Evolutionary conservation across 805 yeast genomes (phyloP).

Genomic region (Candida arabinofermentans): DNA sequence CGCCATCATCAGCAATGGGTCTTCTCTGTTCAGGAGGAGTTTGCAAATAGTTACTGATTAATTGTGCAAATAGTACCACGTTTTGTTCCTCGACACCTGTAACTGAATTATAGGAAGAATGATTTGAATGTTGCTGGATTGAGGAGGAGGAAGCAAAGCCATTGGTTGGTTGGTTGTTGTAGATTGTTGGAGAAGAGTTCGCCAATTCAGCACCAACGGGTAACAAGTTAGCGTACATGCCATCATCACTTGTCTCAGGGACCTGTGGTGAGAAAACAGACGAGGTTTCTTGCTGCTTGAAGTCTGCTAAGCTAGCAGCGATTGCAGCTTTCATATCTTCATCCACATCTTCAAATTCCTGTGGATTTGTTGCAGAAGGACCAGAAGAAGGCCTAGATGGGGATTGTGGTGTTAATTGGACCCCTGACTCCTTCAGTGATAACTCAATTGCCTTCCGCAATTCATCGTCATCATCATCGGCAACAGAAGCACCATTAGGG

Average conservation of each 20-base stretch:
- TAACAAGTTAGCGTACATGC: slow-evolving; percentile 26
- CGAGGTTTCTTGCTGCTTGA: slow-evolving; percentile 34
- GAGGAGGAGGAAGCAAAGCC: slow-evolving; percentile 8
- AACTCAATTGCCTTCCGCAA: slow-evolving; percentile 72
- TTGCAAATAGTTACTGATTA: slow-evolving; percentile 49
- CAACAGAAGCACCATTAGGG: slow-evolving; percentile 10
- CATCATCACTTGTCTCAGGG: slow-evolving; percentile 18
- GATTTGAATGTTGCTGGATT: slow-evolving; percentile 6
- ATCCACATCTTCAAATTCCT: slow-evolving; percentile 59
- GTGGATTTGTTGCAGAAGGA: slow-evolving; percentile 2
- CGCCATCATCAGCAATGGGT: slow-evolving; percentile 40
- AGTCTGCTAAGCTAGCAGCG: slow-evolving; percentile 81
- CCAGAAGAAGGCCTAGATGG: too few species aligned
- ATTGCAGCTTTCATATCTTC: slow-evolving; percentile 92
- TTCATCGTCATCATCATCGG: slow-evolving; percentile 68
- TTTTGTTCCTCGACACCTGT: slow-evolving; percentile 65
- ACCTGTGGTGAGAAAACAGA: not conserved
- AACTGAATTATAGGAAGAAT: slow-evolving; percentile 35
- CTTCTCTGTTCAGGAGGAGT: slow-evolving; percentile 34
- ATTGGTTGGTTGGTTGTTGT: slow-evolving; percentile 3
- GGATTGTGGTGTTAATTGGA: slow-evolving; percentile 6
- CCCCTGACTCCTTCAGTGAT: slow-evolving; percentile 56
- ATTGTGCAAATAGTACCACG: slow-evolving; percentile 63
- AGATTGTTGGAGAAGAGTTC: not conserved
- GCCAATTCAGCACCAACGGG: slow-evolving; percentile 3